These are phyloP conservation scores for Pseudogymnoascus sp. DNA, from an alignment of 2,329 filamentous ascomycete species.

Conservation along the genomic window DNA sequence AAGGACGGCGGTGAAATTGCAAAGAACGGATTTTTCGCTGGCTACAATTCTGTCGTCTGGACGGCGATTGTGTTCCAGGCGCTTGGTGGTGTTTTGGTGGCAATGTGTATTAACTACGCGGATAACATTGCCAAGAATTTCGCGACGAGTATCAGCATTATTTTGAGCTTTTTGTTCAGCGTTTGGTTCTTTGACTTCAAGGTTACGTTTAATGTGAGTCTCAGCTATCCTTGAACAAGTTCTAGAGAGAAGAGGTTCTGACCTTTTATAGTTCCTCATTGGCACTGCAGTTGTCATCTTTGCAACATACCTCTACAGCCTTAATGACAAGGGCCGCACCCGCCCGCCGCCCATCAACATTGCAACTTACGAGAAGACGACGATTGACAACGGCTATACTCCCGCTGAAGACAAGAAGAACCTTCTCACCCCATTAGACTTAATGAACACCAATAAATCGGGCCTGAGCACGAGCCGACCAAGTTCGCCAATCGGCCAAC, in stretches of 20 bases:
- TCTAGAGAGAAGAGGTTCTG: background rate
- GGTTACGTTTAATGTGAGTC: conserved; percentile 61
- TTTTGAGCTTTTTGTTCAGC: conserved; percentile 78
- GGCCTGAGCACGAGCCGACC: conserved; percentile 45
- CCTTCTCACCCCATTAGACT: conserved; percentile 15
- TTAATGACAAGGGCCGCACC: conserved; percentile 48
- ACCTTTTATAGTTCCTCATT: conserved; percentile 57
- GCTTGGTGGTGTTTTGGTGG: conserved; percentile 73
- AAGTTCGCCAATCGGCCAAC: conserved; percentile 37
- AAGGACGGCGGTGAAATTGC: conserved; percentile 79
- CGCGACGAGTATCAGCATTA: conserved; percentile 83
- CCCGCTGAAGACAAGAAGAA: conserved; percentile 15
- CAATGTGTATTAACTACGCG: conserved; percentile 70
- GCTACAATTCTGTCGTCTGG: conserved; percentile 92
- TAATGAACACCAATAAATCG: conserved; percentile 31
- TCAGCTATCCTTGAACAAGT: background rate
- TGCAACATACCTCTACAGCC: conserved; percentile 79
- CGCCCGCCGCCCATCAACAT: conserved; percentile 60
- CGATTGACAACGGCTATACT: conserved; percentile 28
- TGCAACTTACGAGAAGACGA: conserved; percentile 64
- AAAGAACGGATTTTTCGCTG: conserved; percentile 82
- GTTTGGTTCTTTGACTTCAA: conserved; percentile 77
- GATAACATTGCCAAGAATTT: conserved; percentile 93
- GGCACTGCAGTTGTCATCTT: conserved; percentile 72
- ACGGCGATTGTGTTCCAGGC: conserved; percentile 74